Evolutionary conservation across 805 yeast genomes (phyloP), one percentile per base, ranked within the genome.

Genomic region (Candida glaebosa): DNA sequence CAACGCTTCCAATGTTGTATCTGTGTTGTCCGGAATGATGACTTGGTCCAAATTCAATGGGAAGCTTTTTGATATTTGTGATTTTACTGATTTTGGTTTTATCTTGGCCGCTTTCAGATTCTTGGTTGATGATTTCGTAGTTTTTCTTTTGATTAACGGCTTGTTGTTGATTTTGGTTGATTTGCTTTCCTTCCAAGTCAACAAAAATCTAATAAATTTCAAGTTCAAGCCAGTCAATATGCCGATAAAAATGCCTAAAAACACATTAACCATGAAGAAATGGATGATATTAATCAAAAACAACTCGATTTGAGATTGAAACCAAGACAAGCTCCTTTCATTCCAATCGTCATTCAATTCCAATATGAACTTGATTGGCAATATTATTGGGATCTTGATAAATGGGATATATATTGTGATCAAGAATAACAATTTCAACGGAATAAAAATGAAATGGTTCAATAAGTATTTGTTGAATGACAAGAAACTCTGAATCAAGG

Each of bases 241-340:
- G 12, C 50, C 50, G 10, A 46, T 37, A 18, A 38, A 36, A 8
- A 46, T 18, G 9, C 50, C 50, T 30, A 46, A 38, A 31, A 40
- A 41, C 15, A 46, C 39, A 15, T 40, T 37, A 18, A 40, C 46
- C 33, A 46, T 38, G 2, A 41, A 25, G 20, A 43, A 46, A 41
- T 46, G 50, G 9, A 46, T 28, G 8, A 35, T 25, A 14, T 46
- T 44, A 15, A 41, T 19, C 3, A 34, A 4, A 17, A 46, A 43
- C 16, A 46, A 31, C 32, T 41, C 39, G 9, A 46, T 8, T 19
- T 46, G 50, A 17, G 28, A 18, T 18, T 25, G 24, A 6, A 46
- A 9, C 50, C 50, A 46, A 9, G 18, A 5, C 5, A 39, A 14
- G 17, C 37, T 40, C 3, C 37, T 31, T 14, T 14, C 16, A 25